Percentiles rank a stretch among this genome's conserved stretches.
Evolutionary conservation across 2,329 filamentous ascomycete genomes (phyloP).

Genomic region (Fusarium pseudoanthophilum): DNA sequence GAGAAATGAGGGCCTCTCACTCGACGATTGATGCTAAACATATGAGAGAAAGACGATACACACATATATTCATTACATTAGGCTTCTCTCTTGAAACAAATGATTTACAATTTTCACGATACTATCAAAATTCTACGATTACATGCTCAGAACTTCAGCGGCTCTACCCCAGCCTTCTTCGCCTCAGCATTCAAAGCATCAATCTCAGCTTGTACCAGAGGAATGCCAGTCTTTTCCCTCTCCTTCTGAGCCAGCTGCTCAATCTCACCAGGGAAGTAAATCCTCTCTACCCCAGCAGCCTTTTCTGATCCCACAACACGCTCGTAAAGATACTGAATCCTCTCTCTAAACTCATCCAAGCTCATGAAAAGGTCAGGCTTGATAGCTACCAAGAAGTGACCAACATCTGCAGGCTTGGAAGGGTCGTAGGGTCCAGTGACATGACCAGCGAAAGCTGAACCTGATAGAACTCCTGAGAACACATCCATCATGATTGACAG

Average conservation of each 20-base stretch:
- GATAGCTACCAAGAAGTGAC: slow-evolving; percentile 78
- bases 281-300: slow-evolving; percentile 65
- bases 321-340: slow-evolving; percentile 67
- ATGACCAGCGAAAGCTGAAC: slow-evolving; percentile 80
- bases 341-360: slow-evolving; percentile 73
- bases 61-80: rapidly evolving
- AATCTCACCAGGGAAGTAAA: slow-evolving; percentile 71
- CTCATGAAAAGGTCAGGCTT: slow-evolving; percentile 81
- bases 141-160: slow-evolving; percentile 5
- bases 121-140: neutral
- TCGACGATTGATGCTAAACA: neutral
- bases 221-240: slow-evolving; percentile 66
- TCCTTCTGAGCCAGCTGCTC: slow-evolving; percentile 66
- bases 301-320: slow-evolving; percentile 64
- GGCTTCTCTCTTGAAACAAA: neutral
- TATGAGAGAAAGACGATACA: neutral
- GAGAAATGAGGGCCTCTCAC: neutral
- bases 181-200: slow-evolving; percentile 67
- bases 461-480: slow-evolving; percentile 82
- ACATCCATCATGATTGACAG: slow-evolving; percentile 90
- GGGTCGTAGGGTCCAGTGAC: slow-evolving; percentile 82
- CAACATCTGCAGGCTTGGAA: slow-evolving; percentile 74
- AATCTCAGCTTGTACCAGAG: slow-evolving; percentile 66
- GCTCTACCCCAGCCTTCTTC: slow-evolving; percentile 51
- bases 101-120: rapidly evolving